These are phyloP conservation scores for Pistacia atlantica DNA, from an alignment of 345 rosid genomes.

Conservation along the genomic window DNA sequence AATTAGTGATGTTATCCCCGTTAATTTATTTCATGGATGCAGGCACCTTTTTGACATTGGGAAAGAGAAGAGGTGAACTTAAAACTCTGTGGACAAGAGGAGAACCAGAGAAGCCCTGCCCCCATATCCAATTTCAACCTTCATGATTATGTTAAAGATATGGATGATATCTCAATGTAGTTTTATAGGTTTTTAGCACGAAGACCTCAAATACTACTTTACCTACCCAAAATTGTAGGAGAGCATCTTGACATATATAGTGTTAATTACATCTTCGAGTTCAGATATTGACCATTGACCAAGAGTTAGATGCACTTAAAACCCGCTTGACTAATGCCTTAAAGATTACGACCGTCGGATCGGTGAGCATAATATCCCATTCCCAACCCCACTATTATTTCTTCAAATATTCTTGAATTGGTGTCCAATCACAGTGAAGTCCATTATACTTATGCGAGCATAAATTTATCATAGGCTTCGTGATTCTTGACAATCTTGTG, in stretches of 20 bases:
- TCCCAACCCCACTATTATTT: neutral
- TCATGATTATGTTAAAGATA: constrained; percentile 15
- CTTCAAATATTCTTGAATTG: too few relatives aligned
- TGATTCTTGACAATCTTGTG: too few relatives aligned
- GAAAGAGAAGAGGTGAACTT: constrained; percentile 83
- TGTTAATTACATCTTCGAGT: neutral
- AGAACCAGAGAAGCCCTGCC: constrained; percentile 74
- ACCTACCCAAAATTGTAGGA: neutral
- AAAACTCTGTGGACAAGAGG: constrained; percentile 82
- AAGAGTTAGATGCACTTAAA: neutral
- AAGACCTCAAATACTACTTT: neutral
- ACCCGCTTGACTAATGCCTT: neutral
- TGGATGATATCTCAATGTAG: constrained; percentile 14
- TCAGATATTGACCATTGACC: neutral
- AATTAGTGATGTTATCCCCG: neutral
- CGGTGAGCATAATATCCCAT: neutral
- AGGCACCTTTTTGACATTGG: constrained; percentile 78
- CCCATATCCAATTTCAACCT: constrained; percentile 62
- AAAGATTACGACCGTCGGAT: neutral
- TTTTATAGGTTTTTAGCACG: neutral
- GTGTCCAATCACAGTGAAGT: too few relatives aligned
- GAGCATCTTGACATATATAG: neutral
- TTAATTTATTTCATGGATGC: constrained; percentile 15
- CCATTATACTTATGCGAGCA: too few relatives aligned
- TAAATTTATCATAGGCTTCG: too few relatives aligned